Base-by-base conservation (phyloP, 306 rosid species). In the Alnus glutinosa region DNA sequence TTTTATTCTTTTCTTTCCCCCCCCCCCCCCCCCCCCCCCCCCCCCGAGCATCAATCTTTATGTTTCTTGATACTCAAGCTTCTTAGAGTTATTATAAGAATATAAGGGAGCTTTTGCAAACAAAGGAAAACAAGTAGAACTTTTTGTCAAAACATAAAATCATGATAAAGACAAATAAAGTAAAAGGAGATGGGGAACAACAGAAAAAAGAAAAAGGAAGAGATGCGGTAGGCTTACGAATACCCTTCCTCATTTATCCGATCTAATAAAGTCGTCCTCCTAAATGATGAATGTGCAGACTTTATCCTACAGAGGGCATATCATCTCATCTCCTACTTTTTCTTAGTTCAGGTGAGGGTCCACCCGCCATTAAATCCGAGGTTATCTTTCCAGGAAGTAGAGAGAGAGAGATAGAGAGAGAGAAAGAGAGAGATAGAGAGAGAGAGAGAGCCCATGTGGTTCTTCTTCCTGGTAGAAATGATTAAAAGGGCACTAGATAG, bases 251-350 rank as follows among this genome's bases (percentile, higher is more conserved):
- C 32, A 42, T 39, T n/a, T 68, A 68, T 68, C 72, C 72, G 2
- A 37, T 71, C 74, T 18, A 59, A 7, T 37, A 2, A 74, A 77
- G 59, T 80, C 73, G 44, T 19, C 7, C 39, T 70, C 69, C 71
- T 46, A 75, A 72, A 80, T 74, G 78, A 55, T 67, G 37, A 68
- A 75, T 76, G 76, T 7, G 46, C 16, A 77, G 81, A 62, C 72
- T 67, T 67, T 82, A 75, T 81, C 48, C 18, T 8, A 15, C 49
- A 34, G 54, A 75, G 79, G 79, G 74, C 78, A 80, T 78, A 77
- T 85, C 85, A 83, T 86, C 87, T 85, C 85, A 83, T 86, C 87
- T 83, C 71, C 79, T 71, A 18, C 78, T 58, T 59, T 37, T 71
- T 61, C 15, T 16, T 70, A 73, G 44, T 81, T 30, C 50, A 59